Conservation (phyloP, 495 filamentous ascomycete species). For the Ramalina intermedia region DNA sequence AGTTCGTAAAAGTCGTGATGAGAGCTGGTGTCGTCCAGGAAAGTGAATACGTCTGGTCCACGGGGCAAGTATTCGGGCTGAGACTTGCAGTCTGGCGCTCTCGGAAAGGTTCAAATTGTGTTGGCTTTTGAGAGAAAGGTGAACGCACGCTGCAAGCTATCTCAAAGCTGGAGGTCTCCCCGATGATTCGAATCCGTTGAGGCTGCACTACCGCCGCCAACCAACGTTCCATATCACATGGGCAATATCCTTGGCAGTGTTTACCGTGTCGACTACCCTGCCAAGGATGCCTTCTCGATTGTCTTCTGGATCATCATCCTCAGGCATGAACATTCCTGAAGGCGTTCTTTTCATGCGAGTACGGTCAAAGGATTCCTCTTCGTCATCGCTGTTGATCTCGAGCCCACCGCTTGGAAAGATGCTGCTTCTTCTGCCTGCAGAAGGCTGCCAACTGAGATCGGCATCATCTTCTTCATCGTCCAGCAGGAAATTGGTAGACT, state of each 20-base stretch:
- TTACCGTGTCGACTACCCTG: constrained; percentile 81
- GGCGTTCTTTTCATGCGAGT: constrained; percentile 52
- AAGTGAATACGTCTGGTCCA: no score
- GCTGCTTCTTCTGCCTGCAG: constrained; percentile 13
- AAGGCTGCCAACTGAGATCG: constrained; percentile 37
- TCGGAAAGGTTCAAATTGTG: no score
- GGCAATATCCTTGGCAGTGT: constrained; percentile 89
- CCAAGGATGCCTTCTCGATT: constrained; percentile 52
- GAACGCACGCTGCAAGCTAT: no score
- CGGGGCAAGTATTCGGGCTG: no score
- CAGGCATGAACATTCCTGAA: constrained; percentile 79
- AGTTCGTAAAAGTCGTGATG: no score
- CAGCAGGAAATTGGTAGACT: constrained; percentile 55
- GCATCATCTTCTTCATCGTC: constrained; percentile 53
- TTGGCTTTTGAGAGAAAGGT: no score
- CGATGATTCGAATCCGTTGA: neutral
- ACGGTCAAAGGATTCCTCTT: constrained; percentile 20
- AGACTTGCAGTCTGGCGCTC: no score
- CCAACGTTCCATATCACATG: constrained; percentile 98
- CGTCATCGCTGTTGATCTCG: constrained; percentile 5
- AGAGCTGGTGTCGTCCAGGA: no score
- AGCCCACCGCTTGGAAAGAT: constrained; percentile 6
- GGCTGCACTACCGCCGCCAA: constrained; percentile 53
- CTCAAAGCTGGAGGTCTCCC: neutral
- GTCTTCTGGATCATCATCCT: constrained; percentile 51